Conservation (phyloP, 179 eudicot species). For the Sideroxylon spinosum region DNA sequence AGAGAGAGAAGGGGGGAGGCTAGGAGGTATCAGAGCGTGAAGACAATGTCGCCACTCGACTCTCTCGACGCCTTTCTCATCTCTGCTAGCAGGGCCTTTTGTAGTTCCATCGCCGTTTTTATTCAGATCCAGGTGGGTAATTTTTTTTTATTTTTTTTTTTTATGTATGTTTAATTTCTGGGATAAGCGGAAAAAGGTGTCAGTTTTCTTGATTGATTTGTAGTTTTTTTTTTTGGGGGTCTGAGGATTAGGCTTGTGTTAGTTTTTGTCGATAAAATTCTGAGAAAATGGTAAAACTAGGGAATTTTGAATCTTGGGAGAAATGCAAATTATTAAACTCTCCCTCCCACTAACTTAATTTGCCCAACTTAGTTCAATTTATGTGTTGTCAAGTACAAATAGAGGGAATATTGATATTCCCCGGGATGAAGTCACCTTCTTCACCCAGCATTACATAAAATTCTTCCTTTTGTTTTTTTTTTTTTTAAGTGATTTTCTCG, state of each 20-base stretch:
- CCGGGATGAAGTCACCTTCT: no score
- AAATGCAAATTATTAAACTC: background rate
- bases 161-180: no score
- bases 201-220: no score
- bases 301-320: background rate
- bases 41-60: conserved; percentile 39
- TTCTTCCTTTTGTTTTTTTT: no score
- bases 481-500: background rate
- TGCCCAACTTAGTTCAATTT: no score
- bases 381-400: no score
- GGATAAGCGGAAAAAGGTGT: no score
- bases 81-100: conserved; percentile 49
- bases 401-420: no score
- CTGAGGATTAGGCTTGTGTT: background rate
- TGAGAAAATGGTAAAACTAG: background rate
- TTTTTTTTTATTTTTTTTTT: background rate
- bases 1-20: conserved; percentile 10
- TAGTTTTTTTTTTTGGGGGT: no score
- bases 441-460: background rate
- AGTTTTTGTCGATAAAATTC: background rate
- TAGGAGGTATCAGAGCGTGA: background rate
- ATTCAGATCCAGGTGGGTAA: conserved; percentile 66
- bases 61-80: conserved; percentile 54
- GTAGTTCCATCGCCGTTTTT: conserved; percentile 42
- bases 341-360: background rate